Conservation (phyloP, 805 yeast species). For the Yamadazyma scolyti region DNA sequence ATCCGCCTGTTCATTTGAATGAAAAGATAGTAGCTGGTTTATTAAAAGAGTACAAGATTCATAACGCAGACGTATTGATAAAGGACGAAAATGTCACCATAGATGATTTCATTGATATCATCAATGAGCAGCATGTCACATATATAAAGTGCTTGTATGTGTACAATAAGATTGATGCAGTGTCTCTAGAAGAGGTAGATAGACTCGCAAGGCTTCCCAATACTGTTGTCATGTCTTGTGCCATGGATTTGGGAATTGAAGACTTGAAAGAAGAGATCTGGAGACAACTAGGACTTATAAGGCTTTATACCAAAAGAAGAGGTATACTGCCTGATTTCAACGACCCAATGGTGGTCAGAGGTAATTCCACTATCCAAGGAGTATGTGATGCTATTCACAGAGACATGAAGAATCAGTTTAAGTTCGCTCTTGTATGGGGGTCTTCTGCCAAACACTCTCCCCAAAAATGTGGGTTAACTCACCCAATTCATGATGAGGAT, state of each 20-base stretch:
- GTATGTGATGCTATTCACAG: slow-evolving; percentile 91
- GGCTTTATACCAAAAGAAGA: slow-evolving; percentile 85
- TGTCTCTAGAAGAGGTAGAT: slow-evolving; percentile 90
- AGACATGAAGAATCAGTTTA: slow-evolving; percentile 87
- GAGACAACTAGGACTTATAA: slow-evolving; percentile 75
- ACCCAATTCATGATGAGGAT: slow-evolving; percentile 85
- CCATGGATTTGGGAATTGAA: slow-evolving; percentile 76
- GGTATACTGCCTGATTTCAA: slow-evolving; percentile 76
- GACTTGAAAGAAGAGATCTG: slow-evolving; percentile 92
- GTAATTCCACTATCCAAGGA: slow-evolving; percentile 72
- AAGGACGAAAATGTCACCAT: slow-evolving; percentile 87
- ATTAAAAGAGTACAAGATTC: slow-evolving; percentile 81
- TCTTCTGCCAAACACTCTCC: slow-evolving; percentile 93
- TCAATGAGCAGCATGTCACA: slow-evolving; percentile 82
- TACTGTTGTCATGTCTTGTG: slow-evolving; percentile 93
- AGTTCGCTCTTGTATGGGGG: slow-evolving; percentile 96
- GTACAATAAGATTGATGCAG: slow-evolving; percentile 94
- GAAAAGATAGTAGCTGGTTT: slow-evolving; percentile 76
- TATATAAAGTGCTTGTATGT: slow-evolving; percentile 91
- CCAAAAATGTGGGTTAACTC: slow-evolving; percentile 90
- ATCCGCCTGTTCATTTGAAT: slow-evolving; percentile 78
- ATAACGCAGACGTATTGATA: slow-evolving; percentile 88
- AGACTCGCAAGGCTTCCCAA: slow-evolving; percentile 88
- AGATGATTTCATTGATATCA: slow-evolving; percentile 87
- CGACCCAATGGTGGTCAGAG: slow-evolving; percentile 90